Base-by-base conservation (phyloP, 176 grass and related monocot species). In the Lolium rigidum region DNA sequence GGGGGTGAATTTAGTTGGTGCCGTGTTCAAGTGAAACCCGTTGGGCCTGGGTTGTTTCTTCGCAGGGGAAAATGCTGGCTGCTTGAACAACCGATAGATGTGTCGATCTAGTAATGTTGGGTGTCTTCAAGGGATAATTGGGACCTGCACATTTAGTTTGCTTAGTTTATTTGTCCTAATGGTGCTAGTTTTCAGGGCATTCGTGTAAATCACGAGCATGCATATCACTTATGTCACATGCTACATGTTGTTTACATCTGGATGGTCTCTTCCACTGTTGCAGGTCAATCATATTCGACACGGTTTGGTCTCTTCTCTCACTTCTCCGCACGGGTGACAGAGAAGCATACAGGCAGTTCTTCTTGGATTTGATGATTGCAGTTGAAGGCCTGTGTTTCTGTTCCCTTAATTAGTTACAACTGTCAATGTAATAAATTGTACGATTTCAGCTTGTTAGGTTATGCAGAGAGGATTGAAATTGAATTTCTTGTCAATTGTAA, bases 301-400 rank as follows among this genome's bases (percentile, higher is more conserved):
- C 96, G 18, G 73, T 95, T 67, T 93, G 90, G 84, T 94, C 88
- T 67, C 96, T 98, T 51, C 91, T 98, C 77, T 91, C 90, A 1
- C 84, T 98, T 78, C 96, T 98, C 11, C 93, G 96, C 47, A 98
- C 93, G 48, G 58, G 88, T 67, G 96, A 98, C 46, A 81, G 91
- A 78, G 93, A 98, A 81, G 90, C 86, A 57, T 98, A 98, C 84
- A 80, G 93, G 65, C 90, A 89, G 63, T 98, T 98, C 84, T 98
- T 98, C 79, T 64, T 98, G 80, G 93, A 98, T 82, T 82, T 70
- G 18, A 98, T 95, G 91, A 77, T 86, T 46, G 91, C 93, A 66
- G 85, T 94, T 48, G 48, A 94, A 94, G 93, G 96, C 89, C 14
- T 60, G 67, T 46, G 50, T 82, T 81, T 47, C 6, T 46, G 61